Base-by-base conservation (phyloP, 2,329 filamentous ascomycete genomes). In the Curvularia lunata region DNA sequence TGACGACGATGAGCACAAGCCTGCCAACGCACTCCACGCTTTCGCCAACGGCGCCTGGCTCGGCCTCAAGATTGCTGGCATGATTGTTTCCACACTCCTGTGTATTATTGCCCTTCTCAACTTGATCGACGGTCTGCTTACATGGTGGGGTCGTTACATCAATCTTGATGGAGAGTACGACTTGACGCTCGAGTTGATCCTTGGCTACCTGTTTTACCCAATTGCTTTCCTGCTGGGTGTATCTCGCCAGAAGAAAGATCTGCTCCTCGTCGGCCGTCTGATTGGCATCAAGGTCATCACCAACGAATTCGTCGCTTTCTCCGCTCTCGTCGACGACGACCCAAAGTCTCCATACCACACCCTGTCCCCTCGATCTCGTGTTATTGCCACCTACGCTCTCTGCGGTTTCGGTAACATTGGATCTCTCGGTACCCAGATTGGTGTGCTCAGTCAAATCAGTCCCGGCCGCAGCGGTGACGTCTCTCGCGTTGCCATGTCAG, bases 351-450 rank as follows among this genome's bases (percentile, higher is more conserved):
- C 75, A 0, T 92, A 90, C 75, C 77, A 78, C 52, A 63, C 73
- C 27, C 83, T 96, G 60, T 87, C 86, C 28, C 80, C 85, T 16
- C 91, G 92, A 52, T 91, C 91, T 23, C 83, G 84, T 45, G 84
- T 96, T 64, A 96, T 96, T 71, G 91, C 89, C 45, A 96, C 91
- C 49, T 96, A 96, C 73, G 90, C 91, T 19, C 85, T 93, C 64
- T 96, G 91, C 77, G 82, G 83, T 56, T 79, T 79, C 66, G 92
- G 91, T 62, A 96, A 96, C 80, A 89, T 96, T 66, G 90, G 90
- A 52, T 94, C 91, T 28, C 84, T 96, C 47, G 92, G 92, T 74
- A 94, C 92, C 54, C 92, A 96, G 78, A 95, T 96, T 60, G 92
- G 92, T 81, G 91, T 96, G 57, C 83, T 96, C 51, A 86, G 89